Base-by-base conservation (phyloP, 176 grass and related monocot species). In the Zea mays region DNA sequence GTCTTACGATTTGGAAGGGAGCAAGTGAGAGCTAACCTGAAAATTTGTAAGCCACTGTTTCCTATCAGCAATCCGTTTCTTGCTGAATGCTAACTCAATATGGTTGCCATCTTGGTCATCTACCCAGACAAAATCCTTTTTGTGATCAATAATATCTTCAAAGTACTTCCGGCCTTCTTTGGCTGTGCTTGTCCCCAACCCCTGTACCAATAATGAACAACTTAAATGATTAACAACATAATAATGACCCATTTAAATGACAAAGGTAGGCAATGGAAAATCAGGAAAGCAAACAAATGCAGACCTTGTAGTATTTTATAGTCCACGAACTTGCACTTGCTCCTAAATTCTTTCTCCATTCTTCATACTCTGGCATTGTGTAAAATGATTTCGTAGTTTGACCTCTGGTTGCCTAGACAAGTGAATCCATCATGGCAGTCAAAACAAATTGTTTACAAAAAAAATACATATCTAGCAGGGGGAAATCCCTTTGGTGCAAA, bases 251-350 rank as follows among this genome's bases (percentile, higher is more conserved):
- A 72, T 10, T 10, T 8, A 17, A 37, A 5, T 10, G 7, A 59
- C 3, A 58, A 8, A 49, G 59, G 21, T 10, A 27, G 1, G 7
- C 3, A 73, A 49, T 52, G 6, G 27, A 69, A 14, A 40, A 46
- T 35, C 4, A 43, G 10, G 39, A 7, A 1, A 33, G 16, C 15
- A 64, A 27, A 17, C 0, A 51, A 44, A 67, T 49, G 42, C 56
- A 86, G 21, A 97, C 95, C 91, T 97, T 94, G 55, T 94, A 98
- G 76, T 94, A 94, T 69, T 97, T 93, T 62, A 93, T 90, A 6
- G 73, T 76, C 94, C 94, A 97, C 35, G 59, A 73, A 71, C 65
- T 84, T 76, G 89, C 82, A 84, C 71, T 86, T 74, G 79, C 76
- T 65, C 86, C 88, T 58, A 97, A 49, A 46, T 13, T 75, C 74